Percentiles rank a stretch among this genome's conserved stretches.
Evolutionary conservation across 257 asterid species (phyloP).

Genomic region (Plectranthus barbatus): DNA sequence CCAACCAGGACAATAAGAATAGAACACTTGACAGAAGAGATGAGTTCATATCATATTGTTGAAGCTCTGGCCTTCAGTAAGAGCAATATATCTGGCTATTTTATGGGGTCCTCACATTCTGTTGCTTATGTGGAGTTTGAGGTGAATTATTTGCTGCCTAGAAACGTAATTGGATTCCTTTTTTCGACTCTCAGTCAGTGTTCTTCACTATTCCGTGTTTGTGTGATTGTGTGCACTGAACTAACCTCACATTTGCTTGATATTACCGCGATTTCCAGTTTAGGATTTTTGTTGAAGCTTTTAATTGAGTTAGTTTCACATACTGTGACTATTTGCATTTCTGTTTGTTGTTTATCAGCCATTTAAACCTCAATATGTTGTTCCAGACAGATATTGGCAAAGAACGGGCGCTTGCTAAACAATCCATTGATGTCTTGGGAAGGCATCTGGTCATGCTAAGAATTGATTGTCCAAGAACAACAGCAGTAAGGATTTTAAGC

Average conservation of each 20-base stretch:
- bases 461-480: constrained; percentile 60
- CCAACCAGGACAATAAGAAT: constrained; percentile 55
- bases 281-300: background rate
- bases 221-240: background rate
- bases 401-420: constrained; percentile 48
- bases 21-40: constrained; percentile 20
- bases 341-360: background rate
- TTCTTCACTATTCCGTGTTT: background rate
- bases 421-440: constrained; percentile 36
- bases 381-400: constrained; percentile 51
- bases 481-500: constrained; percentile 36
- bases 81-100: constrained; percentile 38
- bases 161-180: background rate
- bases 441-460: constrained; percentile 33
- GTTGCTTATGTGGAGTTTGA: constrained; percentile 61
- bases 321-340: background rate
- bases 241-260: background rate
- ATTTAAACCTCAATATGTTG: constrained; percentile 3
- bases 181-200: background rate
- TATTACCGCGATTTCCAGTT: background rate
- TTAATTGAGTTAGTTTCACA: background rate
- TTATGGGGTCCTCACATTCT: constrained; percentile 33
- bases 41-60: constrained; percentile 31
- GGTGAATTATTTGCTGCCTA: constrained; percentile 23
- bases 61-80: constrained; percentile 40